Base-by-base conservation (phyloP, 495 filamentous ascomycete species). In the Penicillium goetzii region DNA sequence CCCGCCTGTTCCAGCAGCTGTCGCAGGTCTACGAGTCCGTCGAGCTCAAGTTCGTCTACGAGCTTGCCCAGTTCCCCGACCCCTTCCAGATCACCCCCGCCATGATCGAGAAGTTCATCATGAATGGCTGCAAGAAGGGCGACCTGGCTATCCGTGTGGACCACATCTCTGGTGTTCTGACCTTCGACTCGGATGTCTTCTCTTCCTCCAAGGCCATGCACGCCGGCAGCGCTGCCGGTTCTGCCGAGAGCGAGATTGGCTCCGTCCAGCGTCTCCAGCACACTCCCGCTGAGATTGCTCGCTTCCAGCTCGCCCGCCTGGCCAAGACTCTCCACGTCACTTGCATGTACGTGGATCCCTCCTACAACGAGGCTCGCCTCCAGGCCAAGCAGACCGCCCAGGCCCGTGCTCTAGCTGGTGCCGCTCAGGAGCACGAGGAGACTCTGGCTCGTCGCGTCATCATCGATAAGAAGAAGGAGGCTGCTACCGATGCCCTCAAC, bases 91-190 rank as follows among this genome's bases (percentile, higher is more conserved):
- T 98, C 66, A 90, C 85, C 64, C 89, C 90, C 41, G 88, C 87
- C 66, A 96, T 91, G 64, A 97, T 99, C 61, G 95, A 99, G 81
- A 99, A 99, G 81, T 99, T 99, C 85, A 97, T 99, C 84, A 99
- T 99, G 95, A 99, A 99, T 78, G 95, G 95, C 62, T 97, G 95
- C 85, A 99, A 99, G 86, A 99, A 99, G 84, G 95, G 95, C 33
- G 96, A 99, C 69, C 85, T 99, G 53, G 89, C 95, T 47, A 97
- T 99, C 72, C 93, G 95, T 60, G 90, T 99, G 71, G 91, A 98
- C 70, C 95, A 99, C 76, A 91, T 92, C 62, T 91, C 92, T 28
- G 92, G 96, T 56, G 88, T 97, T 52, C 86, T 99, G 54, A 97
- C 92, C 69, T 99, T 99, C 69, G 95, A 99, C 72, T 93, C 93